Evolutionary conservation across 2,329 filamentous ascomycete genomes (phyloP).

Genomic region (Penicillium glabrum): DNA sequence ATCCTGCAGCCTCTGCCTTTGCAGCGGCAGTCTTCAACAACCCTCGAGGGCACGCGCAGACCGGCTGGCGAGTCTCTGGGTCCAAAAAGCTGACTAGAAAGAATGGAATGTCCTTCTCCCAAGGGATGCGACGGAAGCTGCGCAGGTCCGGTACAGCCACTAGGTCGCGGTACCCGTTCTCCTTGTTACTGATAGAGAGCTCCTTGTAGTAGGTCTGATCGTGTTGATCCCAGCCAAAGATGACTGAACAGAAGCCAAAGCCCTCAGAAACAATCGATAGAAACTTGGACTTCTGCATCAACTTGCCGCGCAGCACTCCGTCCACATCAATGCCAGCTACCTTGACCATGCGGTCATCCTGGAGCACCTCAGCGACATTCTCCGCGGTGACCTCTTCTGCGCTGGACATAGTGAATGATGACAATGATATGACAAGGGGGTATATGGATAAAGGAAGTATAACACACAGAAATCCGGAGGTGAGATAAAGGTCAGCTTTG

Average conservation of each 20-base stretch:
- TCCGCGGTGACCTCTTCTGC: conserved; percentile 52
- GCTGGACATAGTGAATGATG: conserved; percentile 12
- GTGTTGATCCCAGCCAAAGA: conserved; percentile 98
- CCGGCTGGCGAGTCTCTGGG: conserved; percentile 69
- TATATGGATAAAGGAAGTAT: neutral
- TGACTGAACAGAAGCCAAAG: conserved; percentile 91
- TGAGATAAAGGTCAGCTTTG: neutral
- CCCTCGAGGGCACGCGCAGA: conserved; percentile 78
- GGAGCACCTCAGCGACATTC: conserved; percentile 65
- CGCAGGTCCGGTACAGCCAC: conserved; percentile 77
- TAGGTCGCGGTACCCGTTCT: conserved; percentile 85
- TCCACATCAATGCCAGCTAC: conserved; percentile 86
- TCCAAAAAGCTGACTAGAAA: conserved; percentile 83
- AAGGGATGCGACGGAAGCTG: conserved; percentile 81
- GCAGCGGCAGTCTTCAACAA: conserved; percentile 67
- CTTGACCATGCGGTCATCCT: conserved; percentile 76
- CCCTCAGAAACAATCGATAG: conserved; percentile 75
- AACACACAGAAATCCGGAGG: neutral
- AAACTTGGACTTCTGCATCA: conserved; percentile 92
- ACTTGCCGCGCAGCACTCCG: conserved; percentile 81
- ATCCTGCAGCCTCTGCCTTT: conserved; percentile 68
- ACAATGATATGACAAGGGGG: neutral
- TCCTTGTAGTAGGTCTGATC: conserved; percentile 86
- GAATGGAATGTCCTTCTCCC: conserved; percentile 84
- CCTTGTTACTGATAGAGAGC: conserved; percentile 81